These are phyloP conservation scores for Cordia subcordata DNA, from an alignment of 257 asterid species.

Conservation along the genomic window DNA sequence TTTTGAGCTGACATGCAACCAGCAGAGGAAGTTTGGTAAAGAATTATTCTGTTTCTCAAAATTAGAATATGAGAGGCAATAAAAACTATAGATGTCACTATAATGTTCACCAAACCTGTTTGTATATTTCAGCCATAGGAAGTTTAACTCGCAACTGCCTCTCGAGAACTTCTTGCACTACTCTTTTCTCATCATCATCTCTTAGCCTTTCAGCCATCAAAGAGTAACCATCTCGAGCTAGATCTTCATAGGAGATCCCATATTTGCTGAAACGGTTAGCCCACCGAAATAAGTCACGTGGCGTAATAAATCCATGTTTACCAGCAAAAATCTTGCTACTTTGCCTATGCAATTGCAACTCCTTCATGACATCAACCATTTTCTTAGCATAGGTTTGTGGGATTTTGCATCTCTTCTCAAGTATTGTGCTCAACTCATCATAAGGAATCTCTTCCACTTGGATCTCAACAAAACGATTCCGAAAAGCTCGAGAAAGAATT, in stretches of 20 bases:
- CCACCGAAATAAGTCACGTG: slow-evolving; percentile 97
- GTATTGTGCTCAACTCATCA: slow-evolving; percentile 75
- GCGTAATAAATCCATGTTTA: slow-evolving; percentile 94
- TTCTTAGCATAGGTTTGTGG: slow-evolving; percentile 62
- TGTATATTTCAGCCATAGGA: slow-evolving; percentile 50
- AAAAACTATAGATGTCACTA: slow-evolving; percentile 5
- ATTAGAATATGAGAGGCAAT: background rate
- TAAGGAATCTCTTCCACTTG: slow-evolving; percentile 96
- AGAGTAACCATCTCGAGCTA: slow-evolving; percentile 85
- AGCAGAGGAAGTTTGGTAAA: too few species aligned
- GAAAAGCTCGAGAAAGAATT: slow-evolving; percentile 92
- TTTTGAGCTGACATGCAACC: too few species aligned
- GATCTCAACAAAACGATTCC: slow-evolving; percentile 97
- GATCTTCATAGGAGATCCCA: slow-evolving; percentile 61
- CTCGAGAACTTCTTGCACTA: slow-evolving; percentile 72
- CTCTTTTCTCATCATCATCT: slow-evolving; percentile 60
- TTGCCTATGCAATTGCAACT: slow-evolving; percentile 84
- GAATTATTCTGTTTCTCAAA: too few species aligned
- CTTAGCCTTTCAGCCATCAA: slow-evolving; percentile 91
- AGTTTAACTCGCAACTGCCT: slow-evolving; percentile 45
- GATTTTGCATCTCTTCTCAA: slow-evolving; percentile 61
- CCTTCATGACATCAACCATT: slow-evolving; percentile 93
- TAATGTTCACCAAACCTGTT: slow-evolving; percentile 45
- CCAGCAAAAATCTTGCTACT: slow-evolving; percentile 93
- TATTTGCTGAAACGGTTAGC: slow-evolving; percentile 62